Evolutionary conservation across 148 eudicot species (phyloP), one percentile per base, ranked within the genome.

Genomic region (Fagopyrum homotropicum): DNA sequence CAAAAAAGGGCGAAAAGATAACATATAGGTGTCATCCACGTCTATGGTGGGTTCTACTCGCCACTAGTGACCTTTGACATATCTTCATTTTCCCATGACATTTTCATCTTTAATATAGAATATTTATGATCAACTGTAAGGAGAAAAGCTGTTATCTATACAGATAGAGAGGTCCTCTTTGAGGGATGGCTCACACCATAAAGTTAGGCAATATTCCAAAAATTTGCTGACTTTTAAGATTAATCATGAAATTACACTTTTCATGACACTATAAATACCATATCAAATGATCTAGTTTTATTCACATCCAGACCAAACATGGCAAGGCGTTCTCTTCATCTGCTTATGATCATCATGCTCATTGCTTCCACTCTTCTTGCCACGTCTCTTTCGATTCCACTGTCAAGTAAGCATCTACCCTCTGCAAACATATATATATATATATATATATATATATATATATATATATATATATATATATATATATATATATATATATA

Each of bases 151-250:
- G 11, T 49, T 49, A 8, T 22, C 35, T 5, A 75, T 35, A 29
- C 74, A 70, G 72, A 75, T 59, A 75, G 60, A 56, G 10, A 44
- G 75, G 48, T 77, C 72, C 76, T 49, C 61, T 10, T 14, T 9
- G 9, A 71, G 66, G 56, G 51, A 14, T 48, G 45, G 79, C 73
- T 50, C 71, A 70, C 57, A 73, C 19, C 52, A 57, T 61, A 30
- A 70, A 19, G 72, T 78, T 78, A 56, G 79, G 83, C 60, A 52
- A 71, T 57, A 59, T 45, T 69, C 81, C 79, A 80, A 77, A 72
- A 61, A 63, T 22, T 29, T 4, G 45, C 10, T 77, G 76, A 71
- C 77, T 55, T 74, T 51, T 78, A 75, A 11, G 19, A 45, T 72
- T 43, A 9, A 78, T 77, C 71, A 52, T 63, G 50, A 76, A 69